A percentile compares a stretch with the other conserved stretches of the same genome.
phyloP scores from a whole-genome alignment of 768 basidiomycete species.

The Podaxis sp. region DNA sequence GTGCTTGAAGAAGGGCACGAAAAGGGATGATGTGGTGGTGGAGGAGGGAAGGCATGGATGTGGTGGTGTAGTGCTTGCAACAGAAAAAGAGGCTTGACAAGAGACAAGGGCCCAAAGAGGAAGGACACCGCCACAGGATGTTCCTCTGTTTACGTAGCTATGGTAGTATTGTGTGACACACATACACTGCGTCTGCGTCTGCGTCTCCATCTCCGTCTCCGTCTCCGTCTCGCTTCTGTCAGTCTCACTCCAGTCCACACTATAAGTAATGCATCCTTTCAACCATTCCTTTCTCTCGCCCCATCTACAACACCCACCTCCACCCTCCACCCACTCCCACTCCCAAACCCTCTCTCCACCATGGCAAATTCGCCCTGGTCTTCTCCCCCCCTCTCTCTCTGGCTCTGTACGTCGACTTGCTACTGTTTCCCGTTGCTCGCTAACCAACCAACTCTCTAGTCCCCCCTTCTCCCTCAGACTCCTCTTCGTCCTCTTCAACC shows the following conservation, averaged over 20 bases:
- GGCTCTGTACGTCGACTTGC: not conserved
- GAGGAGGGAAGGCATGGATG: constrained; percentile 9
- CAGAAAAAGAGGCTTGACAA: not conserved
- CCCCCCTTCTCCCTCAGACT: constrained; percentile 41
- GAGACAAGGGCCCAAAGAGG: not conserved
- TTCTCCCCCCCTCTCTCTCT: not conserved
- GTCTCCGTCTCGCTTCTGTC: constrained; percentile 24
- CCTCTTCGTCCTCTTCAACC: constrained; percentile 19
- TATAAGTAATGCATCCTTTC: constrained; percentile 21
- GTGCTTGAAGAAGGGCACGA: not conserved
- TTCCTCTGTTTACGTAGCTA: constrained; percentile 13
- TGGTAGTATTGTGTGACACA: no score
- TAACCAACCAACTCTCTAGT: constrained; percentile 23
- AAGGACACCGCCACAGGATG: constrained; percentile 21
- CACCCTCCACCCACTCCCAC: not conserved
- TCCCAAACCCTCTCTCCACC: not conserved
- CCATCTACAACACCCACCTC: not conserved
- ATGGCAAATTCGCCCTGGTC: not conserved
- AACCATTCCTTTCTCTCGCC: constrained; percentile 12
- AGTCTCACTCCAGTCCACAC: constrained; percentile 23
- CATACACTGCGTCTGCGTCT: constrained; percentile 19
- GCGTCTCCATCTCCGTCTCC: constrained; percentile 23
- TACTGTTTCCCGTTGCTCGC: constrained; percentile 7
- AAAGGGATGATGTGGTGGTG: constrained; percentile 11
- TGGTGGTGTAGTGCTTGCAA: not conserved